phyloP scores from a whole-genome alignment of 2,329 filamentous ascomycete genomes.

The Fusarium buxicola region DNA sequence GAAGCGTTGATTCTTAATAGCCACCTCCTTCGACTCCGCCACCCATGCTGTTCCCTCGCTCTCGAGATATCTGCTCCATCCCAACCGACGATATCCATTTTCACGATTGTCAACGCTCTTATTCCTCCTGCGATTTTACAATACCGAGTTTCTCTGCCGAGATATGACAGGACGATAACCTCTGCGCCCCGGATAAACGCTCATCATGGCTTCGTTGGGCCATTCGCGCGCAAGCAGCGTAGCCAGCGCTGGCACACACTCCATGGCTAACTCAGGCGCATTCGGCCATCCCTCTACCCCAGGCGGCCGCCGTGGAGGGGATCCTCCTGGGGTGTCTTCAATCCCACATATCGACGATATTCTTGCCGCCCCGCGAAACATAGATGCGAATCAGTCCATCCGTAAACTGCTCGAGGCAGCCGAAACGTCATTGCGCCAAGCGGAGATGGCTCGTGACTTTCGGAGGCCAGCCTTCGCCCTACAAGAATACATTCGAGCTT shows the following conservation, averaged over 20 bases:
- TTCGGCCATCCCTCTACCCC: conserved; percentile 47
- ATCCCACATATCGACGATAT: conserved; percentile 67
- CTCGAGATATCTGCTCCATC: conserved; percentile 22
- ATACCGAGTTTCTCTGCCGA: conserved; percentile 13
- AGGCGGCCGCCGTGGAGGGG: conserved; percentile 45
- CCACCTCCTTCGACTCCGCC: conserved; percentile 28
- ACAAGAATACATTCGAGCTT: conserved; percentile 85
- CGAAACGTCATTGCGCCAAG: conserved; percentile 66
- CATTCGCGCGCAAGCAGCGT: conserved; percentile 44
- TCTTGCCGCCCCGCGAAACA: conserved; percentile 57
- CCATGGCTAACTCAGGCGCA: conserved; percentile 49
- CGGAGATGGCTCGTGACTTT: conserved; percentile 72
- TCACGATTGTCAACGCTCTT: conserved; percentile 1
- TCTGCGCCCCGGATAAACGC: conserved; percentile 8
- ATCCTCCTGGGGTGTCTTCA: conserved; percentile 47
- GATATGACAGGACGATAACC: conserved; percentile 25
- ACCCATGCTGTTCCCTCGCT: conserved; percentile 25
- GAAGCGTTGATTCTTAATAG: conserved; percentile 35
- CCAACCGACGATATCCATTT: conserved; percentile 7
- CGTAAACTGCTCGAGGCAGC: conserved; percentile 65
- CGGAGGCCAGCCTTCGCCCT: conserved; percentile 79
- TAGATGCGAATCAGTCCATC: conserved; percentile 63
- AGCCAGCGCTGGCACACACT: conserved; percentile 43
- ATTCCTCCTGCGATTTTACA: conserved; percentile 4
- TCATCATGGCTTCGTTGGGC: conserved; percentile 44